These are phyloP conservation scores for Herpomyces periplanetae DNA, from an alignment of 2,329 filamentous ascomycete genomes.

Conservation along the genomic window DNA sequence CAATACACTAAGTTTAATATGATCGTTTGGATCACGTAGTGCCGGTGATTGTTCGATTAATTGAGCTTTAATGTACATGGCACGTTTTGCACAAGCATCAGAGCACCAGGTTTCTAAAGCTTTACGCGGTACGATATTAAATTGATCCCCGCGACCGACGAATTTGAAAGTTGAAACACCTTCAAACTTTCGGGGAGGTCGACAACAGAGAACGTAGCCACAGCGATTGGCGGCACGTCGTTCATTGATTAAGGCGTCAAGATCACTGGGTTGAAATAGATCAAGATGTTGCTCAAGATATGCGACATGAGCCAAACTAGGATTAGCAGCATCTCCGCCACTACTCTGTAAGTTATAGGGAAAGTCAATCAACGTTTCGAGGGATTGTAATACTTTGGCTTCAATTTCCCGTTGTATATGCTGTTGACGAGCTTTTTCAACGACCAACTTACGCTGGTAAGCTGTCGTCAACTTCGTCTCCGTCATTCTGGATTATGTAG, in stretches of 20 bases:
- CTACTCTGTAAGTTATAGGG: constrained; percentile 14
- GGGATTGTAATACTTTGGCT: constrained; percentile 24
- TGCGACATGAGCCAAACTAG: constrained; percentile 16
- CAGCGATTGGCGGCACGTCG: constrained; percentile 47
- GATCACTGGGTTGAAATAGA: constrained; percentile 50
- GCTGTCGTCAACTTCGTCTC: constrained; percentile 4
- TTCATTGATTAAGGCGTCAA: constrained; percentile 55
- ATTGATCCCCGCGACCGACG: too few relatives aligned
- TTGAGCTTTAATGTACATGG: constrained; percentile 58
- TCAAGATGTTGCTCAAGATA: constrained; percentile 24
- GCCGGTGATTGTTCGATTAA: constrained; percentile 46
- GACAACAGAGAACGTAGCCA: constrained; percentile 42
- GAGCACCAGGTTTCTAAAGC: constrained; percentile 64
- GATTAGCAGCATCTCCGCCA: constrained; percentile 12
- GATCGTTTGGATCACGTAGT: too few relatives aligned
- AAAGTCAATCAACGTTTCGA: constrained; percentile 26
- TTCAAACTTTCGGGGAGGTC: constrained; percentile 16
- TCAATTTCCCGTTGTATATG: constrained; percentile 28
- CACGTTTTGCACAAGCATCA: constrained; percentile 30
- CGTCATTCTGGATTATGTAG: constrained; percentile 5
- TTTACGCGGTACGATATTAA: constrained; percentile 28
- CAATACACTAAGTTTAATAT: too few relatives aligned
- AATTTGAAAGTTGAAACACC: constrained; percentile 7
- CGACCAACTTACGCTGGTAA: constrained; percentile 8
- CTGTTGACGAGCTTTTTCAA: constrained; percentile 7